Base-by-base conservation (phyloP, 805 yeast genomes). In the Candida argentea region DNA sequence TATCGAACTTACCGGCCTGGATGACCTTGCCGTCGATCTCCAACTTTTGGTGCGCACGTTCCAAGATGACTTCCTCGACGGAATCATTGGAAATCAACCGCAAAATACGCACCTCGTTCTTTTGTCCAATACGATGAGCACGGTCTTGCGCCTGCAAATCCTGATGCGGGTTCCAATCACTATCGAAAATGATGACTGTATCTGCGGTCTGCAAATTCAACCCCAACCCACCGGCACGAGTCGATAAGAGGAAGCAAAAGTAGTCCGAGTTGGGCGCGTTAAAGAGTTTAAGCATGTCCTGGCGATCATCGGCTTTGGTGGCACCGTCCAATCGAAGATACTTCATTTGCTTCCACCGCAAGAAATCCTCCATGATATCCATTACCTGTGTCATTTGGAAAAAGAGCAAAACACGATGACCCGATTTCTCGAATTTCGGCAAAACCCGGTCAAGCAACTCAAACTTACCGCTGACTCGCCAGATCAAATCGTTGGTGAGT, bases 101-200 rank as follows among this genome's bases (percentile, higher is more conserved):
- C 48, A 81, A 65, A 42, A 82, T 82, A 50, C 89, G 64, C 32
- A 82, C 93, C 50, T 82, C 93, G 50, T 82, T 82, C 65, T 81
- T 82, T 48, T 82, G 93, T 24, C 93, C 93, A 51, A 82, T 82
- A 66, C 93, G 72, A 52, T 82, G 93, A 1, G 93, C 93, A 62
- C 93, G 68, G 55, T 82, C 93, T 55, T 82, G 93, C 1, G 91
- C 93, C 52, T 82, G 93, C 46, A 82, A 70, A 73, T 82, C 93
- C 54, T 82, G 93, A 57, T 82, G 93, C 6, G 93, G 93, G 48
- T 82, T 82, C 93, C 93, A 82, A 58, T 82, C 93, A 10, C 89
- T 79, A 51, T 82, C 93, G 49, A 81, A 82, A 37, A 82, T 82
- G 37, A 82, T 74, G 33, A 82, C 93, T 0, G 93, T 82, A 49